Percentiles rank a stretch among this genome's conserved stretches.
Conservation (phyloP, 495 filamentous ascomycete species). For the Massariosphaeria phaeospora region DNA sequence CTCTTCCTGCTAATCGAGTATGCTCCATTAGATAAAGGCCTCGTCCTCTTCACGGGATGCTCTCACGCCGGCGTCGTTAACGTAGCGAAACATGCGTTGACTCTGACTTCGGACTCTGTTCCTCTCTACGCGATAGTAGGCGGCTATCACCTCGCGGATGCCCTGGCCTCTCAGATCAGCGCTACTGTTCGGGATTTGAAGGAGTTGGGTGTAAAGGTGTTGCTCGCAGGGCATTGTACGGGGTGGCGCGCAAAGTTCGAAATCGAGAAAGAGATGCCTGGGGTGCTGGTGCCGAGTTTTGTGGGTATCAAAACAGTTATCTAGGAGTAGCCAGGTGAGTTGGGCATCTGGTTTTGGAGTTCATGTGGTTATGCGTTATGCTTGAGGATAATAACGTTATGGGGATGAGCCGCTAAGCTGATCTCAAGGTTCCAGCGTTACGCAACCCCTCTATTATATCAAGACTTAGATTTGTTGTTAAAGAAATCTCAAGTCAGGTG, state of each 20-base stretch:
- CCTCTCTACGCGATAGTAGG: constrained; percentile 57
- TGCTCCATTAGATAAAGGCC: constrained; percentile 46
- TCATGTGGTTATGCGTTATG: no score
- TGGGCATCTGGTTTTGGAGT: no score
- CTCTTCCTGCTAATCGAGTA: neutral
- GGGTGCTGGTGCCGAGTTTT: constrained; percentile 52
- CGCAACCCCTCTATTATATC: no score
- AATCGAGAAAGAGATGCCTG: constrained; percentile 55
- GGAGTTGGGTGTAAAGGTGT: constrained; percentile 48
- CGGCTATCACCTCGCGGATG: constrained; percentile 56
- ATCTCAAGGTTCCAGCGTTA: no score
- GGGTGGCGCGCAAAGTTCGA: constrained; percentile 59
- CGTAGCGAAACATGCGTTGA: constrained; percentile 48
- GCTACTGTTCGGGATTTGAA: constrained; percentile 51
- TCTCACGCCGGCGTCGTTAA: constrained; percentile 60
- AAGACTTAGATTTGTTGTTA: no score
- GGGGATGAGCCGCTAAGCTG: no score
- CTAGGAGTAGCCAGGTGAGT: no score
- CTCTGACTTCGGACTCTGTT: constrained; percentile 29
- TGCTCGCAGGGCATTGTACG: constrained; percentile 58
- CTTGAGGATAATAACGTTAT: no score
- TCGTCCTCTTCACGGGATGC: constrained; percentile 61
- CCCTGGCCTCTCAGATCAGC: constrained; percentile 44
- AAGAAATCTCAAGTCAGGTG: no score
- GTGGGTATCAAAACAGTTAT: constrained; percentile 50